Conservation (phyloP, 495 filamentous ascomycete species). For the Thermothielavioides terrestris region DNA sequence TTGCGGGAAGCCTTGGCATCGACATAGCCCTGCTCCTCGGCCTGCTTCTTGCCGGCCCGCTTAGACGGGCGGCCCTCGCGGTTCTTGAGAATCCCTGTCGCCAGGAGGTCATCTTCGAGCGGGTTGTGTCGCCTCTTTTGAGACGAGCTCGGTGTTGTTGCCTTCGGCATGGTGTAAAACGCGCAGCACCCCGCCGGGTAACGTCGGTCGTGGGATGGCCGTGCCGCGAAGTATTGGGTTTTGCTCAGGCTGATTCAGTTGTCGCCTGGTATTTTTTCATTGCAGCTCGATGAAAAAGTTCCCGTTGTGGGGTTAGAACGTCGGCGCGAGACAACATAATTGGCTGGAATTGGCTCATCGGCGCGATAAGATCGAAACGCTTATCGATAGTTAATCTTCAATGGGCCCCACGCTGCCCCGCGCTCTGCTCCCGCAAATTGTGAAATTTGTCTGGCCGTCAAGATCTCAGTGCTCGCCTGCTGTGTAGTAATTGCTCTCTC, state of each 20-base stretch:
- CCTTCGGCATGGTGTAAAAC: conserved; percentile 41
- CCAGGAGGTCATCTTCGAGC: conserved; percentile 61
- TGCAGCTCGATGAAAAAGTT: conserved; percentile 16
- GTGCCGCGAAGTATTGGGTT: neutral
- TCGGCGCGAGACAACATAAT: conserved; percentile 14
- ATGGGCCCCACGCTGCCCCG: conserved; percentile 12
- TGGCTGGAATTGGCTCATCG: conserved; percentile 3
- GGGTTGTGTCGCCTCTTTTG: conserved; percentile 53
- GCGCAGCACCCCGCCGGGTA: neutral
- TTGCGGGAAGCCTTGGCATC: conserved; percentile 80
- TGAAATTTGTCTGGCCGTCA: conserved; percentile 3
- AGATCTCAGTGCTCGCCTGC: no score
- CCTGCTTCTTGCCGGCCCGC: conserved; percentile 48
- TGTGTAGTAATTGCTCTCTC: no score
- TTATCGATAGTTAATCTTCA: conserved; percentile 14
- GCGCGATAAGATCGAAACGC: neutral
- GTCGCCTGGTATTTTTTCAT: conserved; percentile 16
- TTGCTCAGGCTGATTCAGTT: conserved; percentile 2
- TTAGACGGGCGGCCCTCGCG: conserved; percentile 44
- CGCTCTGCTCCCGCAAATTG: neutral
- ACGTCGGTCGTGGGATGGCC: neutral
- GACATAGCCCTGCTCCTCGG: conserved; percentile 61
- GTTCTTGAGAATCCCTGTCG: conserved; percentile 53
- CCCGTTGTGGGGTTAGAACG: conserved; percentile 16
- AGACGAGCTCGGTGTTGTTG: conserved; percentile 33